phyloP scores from a whole-genome alignment of 139 green algal genomes.

The Chlamydomonas incerta region DNA sequence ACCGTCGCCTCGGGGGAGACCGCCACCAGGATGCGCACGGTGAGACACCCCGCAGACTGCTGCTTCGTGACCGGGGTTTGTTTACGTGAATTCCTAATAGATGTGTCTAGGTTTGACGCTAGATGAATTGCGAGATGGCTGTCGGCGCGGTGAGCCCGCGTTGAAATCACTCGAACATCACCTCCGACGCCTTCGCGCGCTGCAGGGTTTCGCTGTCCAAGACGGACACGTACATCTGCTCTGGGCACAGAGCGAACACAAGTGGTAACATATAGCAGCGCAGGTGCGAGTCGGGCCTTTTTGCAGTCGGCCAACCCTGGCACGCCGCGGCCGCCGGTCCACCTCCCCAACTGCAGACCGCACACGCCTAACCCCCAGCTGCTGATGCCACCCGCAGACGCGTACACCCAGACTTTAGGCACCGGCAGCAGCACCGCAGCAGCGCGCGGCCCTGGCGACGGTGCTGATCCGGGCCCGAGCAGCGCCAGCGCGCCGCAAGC shows the following conservation, averaged over 20 bases:
- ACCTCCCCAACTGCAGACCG: too few relatives aligned
- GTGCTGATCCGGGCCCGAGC: not conserved
- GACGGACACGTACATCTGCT: not conserved
- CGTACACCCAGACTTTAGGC: too few relatives aligned
- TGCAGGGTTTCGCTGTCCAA: not conserved
- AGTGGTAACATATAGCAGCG: not conserved
- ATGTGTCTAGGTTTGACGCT: not conserved
- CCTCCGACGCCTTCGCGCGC: not conserved
- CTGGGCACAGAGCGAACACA: not conserved
- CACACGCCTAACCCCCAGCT: not conserved
- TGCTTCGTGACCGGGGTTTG: not conserved
- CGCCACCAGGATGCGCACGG: not conserved
- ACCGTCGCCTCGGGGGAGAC: not conserved
- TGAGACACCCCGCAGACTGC: not conserved
- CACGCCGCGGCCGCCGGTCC: too few relatives aligned
- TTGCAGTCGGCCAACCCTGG: not conserved
- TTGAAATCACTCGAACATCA: not conserved
- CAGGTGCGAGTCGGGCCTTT: not conserved
- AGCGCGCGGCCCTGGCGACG: too few relatives aligned
- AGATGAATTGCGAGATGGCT: not conserved
- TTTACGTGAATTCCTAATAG: not conserved
- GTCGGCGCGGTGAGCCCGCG: too few relatives aligned
- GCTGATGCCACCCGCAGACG: too few relatives aligned
- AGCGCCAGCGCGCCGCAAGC: too few relatives aligned
- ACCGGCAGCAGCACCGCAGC: too few relatives aligned